Base-by-base conservation (phyloP, 768 basidiomycete species). In the Russula foetens region DNA sequence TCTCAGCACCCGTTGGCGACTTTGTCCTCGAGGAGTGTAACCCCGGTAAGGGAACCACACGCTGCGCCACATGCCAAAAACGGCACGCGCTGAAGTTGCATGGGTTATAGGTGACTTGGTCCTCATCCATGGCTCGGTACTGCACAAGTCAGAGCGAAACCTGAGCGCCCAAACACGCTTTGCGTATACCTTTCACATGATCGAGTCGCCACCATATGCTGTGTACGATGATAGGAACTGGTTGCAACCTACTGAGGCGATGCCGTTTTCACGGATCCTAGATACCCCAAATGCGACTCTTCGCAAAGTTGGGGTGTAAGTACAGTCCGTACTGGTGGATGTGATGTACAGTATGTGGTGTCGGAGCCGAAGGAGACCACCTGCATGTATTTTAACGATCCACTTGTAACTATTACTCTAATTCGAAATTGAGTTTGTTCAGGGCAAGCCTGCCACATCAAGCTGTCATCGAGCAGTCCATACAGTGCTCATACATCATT, bases 171-270 rank as follows among this genome's bases (percentile, higher is more conserved):
- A 85, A 62, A 92, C 92, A 1, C 81, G 97, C 57, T 91, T 85
- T 65, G 95, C 95, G 29, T 99, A 98, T 70, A 98, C 97, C 0
- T 98, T 97, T 72, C 95, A 93, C 66, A 92, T 92, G 90, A 86
- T 93, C 50, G 91, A 96, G 68, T 86, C 81, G 21, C 79, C 80
- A 43, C 86, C 83, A 24, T 73, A 79, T 67, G 88, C 84, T 7
- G 73, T 69, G 43, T 97, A 95, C 59, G 96, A 98, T 63, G 80
- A 84, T 68, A 91, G 90, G 81, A 98, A 97, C 69, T 97, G 95
- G 95, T 75, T 98, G 59, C 95, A 98, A 70, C 93, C 95, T 1
- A 92, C 92, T 3, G 64, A 75, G 11, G 81, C 77, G 14, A 87
- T 90, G 86, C 91, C 94, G 1, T 97, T 98, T 73, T 79, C 84